Base-by-base conservation (phyloP, 352 stramenopile genomes). In the Phytophthora cactorum region DNA sequence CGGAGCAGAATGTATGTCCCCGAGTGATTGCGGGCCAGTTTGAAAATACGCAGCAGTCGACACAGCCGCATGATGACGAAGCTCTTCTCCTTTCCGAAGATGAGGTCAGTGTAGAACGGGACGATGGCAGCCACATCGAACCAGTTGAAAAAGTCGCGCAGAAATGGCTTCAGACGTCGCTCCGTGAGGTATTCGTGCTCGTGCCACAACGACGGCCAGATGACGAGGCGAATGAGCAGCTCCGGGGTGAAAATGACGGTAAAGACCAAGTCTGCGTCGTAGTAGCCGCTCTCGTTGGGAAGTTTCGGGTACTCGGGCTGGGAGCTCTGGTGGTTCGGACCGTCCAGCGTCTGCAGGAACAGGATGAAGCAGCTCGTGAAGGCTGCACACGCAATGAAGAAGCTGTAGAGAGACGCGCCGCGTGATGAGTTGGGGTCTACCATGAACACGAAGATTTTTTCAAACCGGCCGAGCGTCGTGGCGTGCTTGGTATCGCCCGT, bases 131-230 rank as follows among this genome's bases (percentile, higher is more conserved):
- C 78, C 15, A 93, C 60, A 57, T 93, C 83, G 51, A 93, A 93
- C 85, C 83, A 93, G 63, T 93, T 93, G 77, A 93, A 93, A 44
- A 87, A 78, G 59, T 93, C 84, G 0, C 70, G 68, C n/a, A 89
- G 64, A 43, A 91, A 93, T 8, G 84, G 84, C 34, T 85, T 82
- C 25, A 93, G 63, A 3, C 84, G 77, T 11, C 80, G 82, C 57
- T 90, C 79, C 0, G 70, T 84, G 7, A 93, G 68, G 67, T 90
- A 89, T 27, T 93, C 82, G 63, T 88, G 79, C 15, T 93, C 79
- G 6, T 74, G 66, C 84, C 84, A 93, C 47, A 93, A 56, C 5
- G 82, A 91, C 17, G 84, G 84, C 84, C 84, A 93, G 63, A 93
- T 91, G 51, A 78, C 15, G 45, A 91, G 71, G 9, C 84, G 84